phyloP scores from a whole-genome alignment of 108 stramenopile genomes.

The Conticribra guillardii region DNA sequence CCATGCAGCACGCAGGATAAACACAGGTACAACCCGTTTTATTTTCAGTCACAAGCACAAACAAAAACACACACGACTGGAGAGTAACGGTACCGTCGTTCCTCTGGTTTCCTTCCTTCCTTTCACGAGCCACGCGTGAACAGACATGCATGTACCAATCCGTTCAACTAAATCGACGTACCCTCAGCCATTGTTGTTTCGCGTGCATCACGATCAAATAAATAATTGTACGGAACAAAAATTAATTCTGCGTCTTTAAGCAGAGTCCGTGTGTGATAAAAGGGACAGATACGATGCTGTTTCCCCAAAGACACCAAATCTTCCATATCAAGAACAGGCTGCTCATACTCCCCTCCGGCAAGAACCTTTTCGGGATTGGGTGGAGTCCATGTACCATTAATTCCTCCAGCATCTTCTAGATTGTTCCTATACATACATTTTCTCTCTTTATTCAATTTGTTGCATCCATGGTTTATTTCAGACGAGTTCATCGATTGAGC shows the following conservation, averaged over 20 bases:
- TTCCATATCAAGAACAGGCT: constrained; percentile 96
- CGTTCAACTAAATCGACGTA: too few species aligned
- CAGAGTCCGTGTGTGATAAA: constrained; percentile 84
- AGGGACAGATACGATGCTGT: constrained; percentile 88
- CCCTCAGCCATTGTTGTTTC: constrained; percentile 68
- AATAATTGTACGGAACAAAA: constrained; percentile 98
- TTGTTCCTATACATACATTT: constrained; percentile 82
- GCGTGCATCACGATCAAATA: constrained; percentile 92
- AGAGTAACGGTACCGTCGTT: too few species aligned
- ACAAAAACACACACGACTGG: too few species aligned
- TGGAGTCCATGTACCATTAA: constrained; percentile 16
- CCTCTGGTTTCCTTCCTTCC: too few species aligned
- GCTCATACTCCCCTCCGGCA: constrained; percentile 28
- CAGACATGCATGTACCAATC: too few species aligned
- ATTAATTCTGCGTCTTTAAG: constrained; percentile 88
- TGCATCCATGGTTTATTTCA: constrained; percentile 88
- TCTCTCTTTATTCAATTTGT: constrained; percentile 74
- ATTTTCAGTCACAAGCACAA: too few species aligned
- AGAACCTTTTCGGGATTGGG: background rate
- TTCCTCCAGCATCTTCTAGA: constrained; percentile 62
- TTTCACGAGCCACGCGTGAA: too few species aligned
- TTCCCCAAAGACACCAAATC: constrained; percentile 88
- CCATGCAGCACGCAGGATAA: too few species aligned
- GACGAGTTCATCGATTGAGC: constrained; percentile 14
- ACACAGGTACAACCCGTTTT: too few species aligned